Evolutionary conservation across 805 yeast genomes (phyloP), one percentile per base, ranked within the genome.

Genomic region (Jamesozyma hellenica): DNA sequence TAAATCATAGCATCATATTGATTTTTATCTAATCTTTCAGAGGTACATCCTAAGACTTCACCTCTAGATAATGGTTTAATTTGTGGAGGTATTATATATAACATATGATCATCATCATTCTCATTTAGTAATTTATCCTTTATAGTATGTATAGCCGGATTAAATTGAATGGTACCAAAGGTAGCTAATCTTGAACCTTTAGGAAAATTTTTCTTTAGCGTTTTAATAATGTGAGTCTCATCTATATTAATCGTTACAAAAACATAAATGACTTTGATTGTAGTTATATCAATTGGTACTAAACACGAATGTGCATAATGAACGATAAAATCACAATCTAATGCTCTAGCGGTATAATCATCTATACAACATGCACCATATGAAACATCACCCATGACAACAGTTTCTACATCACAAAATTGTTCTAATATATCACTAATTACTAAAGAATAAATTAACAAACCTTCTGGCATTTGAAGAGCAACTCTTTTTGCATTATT

Each of bases 331-430:
- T 92, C 98, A 63, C 98, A 92, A 36, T 83, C 95, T 21, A 92
- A 62, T 0, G 97, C 78, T 46, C 88, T 69, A 2, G 98, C 98
- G 0, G 98, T 88, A 56, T 71, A 92, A 56, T 92, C 98, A 58
- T 92, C 98, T 34, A 92, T 87, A 63, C 98, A 92, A 58, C 98
- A 92, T 0, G 98, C 98, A 32, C 98, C 98, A 55, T 92, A 92
- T 0, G 96, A 85, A 0, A 92, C 98, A 60, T 92, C 98, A 2
- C 98, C 98, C 98, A 92, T 92, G 2, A 90, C 92, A 1, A 92
- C 68, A 0, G 88, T 83, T 54, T 88, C 95, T 39, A 82, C 86
- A 2, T 66, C 62, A 58, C 96, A 88, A 51, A 92, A 90, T 60
- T 88, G 95, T 54, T 86, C 95, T 28, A 92, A 58, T 18, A 92